Evolutionary conservation across 2,329 filamentous ascomycete species (phyloP).

Genomic region (Annulohypoxylon truncatum): DNA sequence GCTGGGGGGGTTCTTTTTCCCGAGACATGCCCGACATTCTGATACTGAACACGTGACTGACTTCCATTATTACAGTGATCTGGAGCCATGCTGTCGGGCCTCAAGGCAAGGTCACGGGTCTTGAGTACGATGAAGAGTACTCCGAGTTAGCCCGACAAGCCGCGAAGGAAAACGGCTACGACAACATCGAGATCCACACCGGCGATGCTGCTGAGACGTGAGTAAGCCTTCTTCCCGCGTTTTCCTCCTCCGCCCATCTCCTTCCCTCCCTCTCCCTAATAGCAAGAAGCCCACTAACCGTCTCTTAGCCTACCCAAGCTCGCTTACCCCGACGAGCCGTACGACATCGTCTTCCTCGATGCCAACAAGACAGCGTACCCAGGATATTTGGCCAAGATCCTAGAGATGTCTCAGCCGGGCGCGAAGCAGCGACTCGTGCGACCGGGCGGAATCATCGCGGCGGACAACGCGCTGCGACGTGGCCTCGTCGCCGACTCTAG

Average conservation of each 20-base stretch:
- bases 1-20: neutral
- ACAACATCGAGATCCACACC: slow-evolving; percentile 60
- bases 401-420: slow-evolving; percentile 57
- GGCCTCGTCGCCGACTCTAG: slow-evolving; percentile 60
- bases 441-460: slow-evolving; percentile 62
- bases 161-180: slow-evolving; percentile 54
- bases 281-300: slow-evolving; percentile 3
- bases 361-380: slow-evolving; percentile 66
- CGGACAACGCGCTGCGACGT: slow-evolving; percentile 64
- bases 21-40: neutral
- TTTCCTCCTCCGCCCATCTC: neutral
- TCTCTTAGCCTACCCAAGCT: slow-evolving; percentile 44
- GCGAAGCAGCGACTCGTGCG: slow-evolving; percentile 56
- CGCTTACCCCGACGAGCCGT: slow-evolving; percentile 54
- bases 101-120: slow-evolving; percentile 56
- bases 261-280: neutral
- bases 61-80: slow-evolving; percentile 46
- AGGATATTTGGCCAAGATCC: slow-evolving; percentile 59
- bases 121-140: slow-evolving; percentile 60
- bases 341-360: slow-evolving; percentile 66
- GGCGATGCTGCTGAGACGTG: slow-evolving; percentile 62
- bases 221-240: slow-evolving; percentile 36
- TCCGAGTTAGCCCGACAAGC: slow-evolving; percentile 55
- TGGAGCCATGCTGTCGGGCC: slow-evolving; percentile 61
- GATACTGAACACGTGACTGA: neutral